phyloP scores from a whole-genome alignment of 208 protist species.

The Acanthamoeba healyi region DNA sequence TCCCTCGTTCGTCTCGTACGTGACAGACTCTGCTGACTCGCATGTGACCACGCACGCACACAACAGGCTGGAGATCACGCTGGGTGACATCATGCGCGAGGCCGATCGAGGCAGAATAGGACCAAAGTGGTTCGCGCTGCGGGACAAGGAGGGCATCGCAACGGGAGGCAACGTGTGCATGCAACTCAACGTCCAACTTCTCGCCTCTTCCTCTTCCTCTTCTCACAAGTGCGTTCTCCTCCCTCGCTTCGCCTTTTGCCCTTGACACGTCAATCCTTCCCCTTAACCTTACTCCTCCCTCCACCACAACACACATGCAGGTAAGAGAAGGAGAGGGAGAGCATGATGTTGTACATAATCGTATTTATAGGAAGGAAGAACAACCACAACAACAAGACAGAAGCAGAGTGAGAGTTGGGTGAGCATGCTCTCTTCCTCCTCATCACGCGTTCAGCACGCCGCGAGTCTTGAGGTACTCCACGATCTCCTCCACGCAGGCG shows the following conservation, averaged over 20 bases:
- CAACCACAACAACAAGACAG: no score
- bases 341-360: not conserved
- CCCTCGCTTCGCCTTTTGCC: not conserved
- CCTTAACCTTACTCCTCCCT: no score
- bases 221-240: not conserved
- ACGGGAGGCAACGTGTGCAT: slow-evolving; percentile 12
- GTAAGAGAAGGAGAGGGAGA: not conserved
- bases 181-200: slow-evolving; percentile 23
- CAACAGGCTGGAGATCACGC: slow-evolving; percentile 3
- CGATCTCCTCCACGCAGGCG: slow-evolving; percentile 43
- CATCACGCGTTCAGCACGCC: not conserved
- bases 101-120: not conserved
- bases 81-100: slow-evolving; percentile 23
- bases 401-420: not conserved
- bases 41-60: not conserved
- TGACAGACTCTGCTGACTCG: no score
- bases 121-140: slow-evolving; percentile 18
- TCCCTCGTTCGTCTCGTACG: not conserved
- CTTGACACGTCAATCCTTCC: not conserved
- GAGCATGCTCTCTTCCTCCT: no score
- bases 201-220: not conserved
- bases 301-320: no score
- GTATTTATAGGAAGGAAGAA: not conserved
- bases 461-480: slow-evolving; percentile 18
- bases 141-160: not conserved